Conservation (phyloP, 163 green algal genomes). For the Trebouxiophyceae sp. region DNA sequence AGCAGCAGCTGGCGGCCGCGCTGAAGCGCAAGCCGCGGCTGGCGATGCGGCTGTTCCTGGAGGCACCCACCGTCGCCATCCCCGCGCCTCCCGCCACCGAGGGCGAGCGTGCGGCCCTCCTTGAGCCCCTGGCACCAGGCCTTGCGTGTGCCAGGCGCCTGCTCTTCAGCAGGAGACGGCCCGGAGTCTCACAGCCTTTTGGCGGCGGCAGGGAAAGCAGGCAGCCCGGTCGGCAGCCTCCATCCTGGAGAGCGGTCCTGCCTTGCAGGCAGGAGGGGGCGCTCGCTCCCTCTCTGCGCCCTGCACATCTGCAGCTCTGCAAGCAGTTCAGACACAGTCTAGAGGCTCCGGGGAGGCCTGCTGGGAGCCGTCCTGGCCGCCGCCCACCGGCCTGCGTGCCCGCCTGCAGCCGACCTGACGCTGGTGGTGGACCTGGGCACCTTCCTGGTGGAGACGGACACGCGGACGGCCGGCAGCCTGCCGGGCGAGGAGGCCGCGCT, state of each 20-base stretch:
- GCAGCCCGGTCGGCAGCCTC: too few species aligned
- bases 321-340: too few species aligned
- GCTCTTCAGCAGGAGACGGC: not conserved
- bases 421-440: conserved; percentile 75
- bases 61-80: conserved; percentile 82
- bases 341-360: not conserved
- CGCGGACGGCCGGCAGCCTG: conserved; percentile 14
- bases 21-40: conserved; percentile 49
- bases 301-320: too few species aligned
- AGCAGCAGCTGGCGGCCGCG: conserved; percentile 43
- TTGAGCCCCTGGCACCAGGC: too few species aligned
- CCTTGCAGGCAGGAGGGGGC: too few species aligned
- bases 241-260: too few species aligned
- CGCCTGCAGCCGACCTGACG: conserved; percentile 26
- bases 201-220: too few species aligned
- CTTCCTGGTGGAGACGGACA: conserved; percentile 58
- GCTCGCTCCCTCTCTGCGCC: too few species aligned
- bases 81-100: conserved; percentile 29
- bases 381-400: not conserved
- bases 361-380: not conserved
- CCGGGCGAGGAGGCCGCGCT: conserved; percentile 53
- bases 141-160: too few species aligned
- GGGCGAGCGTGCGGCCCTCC: conserved; percentile 9
- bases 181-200: not conserved
- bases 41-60: conserved; percentile 57